Evolutionary conservation across 2,329 filamentous ascomycete species (phyloP).

Genomic region (Penicillium sp.): DNA sequence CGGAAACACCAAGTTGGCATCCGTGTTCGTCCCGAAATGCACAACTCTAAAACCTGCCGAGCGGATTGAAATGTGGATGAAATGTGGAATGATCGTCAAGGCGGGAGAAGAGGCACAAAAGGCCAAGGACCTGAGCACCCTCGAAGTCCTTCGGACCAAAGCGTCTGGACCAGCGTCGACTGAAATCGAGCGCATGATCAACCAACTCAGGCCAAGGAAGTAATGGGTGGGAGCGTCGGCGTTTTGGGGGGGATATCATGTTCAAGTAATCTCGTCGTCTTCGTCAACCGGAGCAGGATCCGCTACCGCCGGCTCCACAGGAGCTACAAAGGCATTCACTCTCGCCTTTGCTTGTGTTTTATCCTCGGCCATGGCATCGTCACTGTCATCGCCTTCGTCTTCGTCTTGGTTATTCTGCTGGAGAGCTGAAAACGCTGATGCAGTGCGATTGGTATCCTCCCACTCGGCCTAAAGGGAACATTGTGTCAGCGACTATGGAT

Average conservation of each 20-base stretch:
- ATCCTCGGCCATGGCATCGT: slow-evolving; percentile 39
- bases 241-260: not conserved
- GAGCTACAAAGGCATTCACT: slow-evolving; percentile 23
- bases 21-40: slow-evolving; percentile 86
- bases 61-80: slow-evolving; percentile 89
- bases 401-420: slow-evolving; percentile 50
- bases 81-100: slow-evolving; percentile 86
- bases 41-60: slow-evolving; percentile 69
- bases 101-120: slow-evolving; percentile 91
- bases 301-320: slow-evolving; percentile 26
- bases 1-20: slow-evolving; percentile 85
- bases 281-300: slow-evolving; percentile 39
- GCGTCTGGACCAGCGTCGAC: slow-evolving; percentile 70
- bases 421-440: slow-evolving; percentile 32
- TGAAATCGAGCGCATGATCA: slow-evolving; percentile 82
- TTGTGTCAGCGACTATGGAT: slow-evolving; percentile 20
- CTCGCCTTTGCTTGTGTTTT: slow-evolving; percentile 24
- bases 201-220: slow-evolving; percentile 54
- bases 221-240: slow-evolving; percentile 23
- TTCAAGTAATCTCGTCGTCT: slow-evolving; percentile 51
- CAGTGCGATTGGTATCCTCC: slow-evolving; percentile 47
- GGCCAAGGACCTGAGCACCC: slow-evolving; percentile 75
- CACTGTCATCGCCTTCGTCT: slow-evolving; percentile 48
- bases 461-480: slow-evolving; percentile 38
- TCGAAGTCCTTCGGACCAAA: slow-evolving; percentile 73